Conservation (phyloP, 116 monocot genomes). For the Trichopus zeylanicus region DNA sequence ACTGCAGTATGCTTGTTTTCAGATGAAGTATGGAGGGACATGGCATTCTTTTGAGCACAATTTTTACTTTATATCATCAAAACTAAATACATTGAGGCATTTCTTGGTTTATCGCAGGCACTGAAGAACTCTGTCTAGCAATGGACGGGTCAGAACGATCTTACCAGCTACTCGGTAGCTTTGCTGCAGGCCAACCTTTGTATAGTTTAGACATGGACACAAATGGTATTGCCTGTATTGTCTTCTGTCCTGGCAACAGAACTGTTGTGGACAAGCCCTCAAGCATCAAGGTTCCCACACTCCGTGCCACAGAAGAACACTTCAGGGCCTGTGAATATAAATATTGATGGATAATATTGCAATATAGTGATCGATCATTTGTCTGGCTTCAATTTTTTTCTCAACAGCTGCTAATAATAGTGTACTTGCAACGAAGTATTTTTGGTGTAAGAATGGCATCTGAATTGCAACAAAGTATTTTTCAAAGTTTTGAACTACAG, state of each 20-base stretch:
- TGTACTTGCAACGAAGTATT: too few species aligned
- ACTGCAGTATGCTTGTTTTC: too few species aligned
- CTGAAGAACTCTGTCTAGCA: conserved; percentile 56
- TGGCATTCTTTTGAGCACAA: too few species aligned
- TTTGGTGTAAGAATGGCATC: too few species aligned
- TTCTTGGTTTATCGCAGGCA: conserved; percentile 26
- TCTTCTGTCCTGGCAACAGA: conserved; percentile 17
- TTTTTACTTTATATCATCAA: neutral
- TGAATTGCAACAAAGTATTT: too few species aligned
- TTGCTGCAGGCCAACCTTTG: conserved; percentile 58
- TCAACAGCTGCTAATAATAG: too few species aligned
- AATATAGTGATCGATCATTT: too few species aligned
- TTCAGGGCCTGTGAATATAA: conserved; percentile 20
- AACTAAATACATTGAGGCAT: neutral
- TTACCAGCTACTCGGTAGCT: conserved; percentile 68
- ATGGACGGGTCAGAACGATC: conserved; percentile 80
- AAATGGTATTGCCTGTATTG: conserved; percentile 34
- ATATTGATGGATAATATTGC: neutral
- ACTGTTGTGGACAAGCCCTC: conserved; percentile 5
- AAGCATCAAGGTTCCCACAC: conserved; percentile 48
- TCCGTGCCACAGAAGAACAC: conserved; percentile 51
- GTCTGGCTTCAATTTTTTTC: neutral
- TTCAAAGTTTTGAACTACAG: too few species aligned
- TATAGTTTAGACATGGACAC: conserved; percentile 27
- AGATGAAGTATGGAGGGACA: too few species aligned